Evolutionary conservation across 495 filamentous ascomycete species (phyloP).

Genomic region (Amphirosellinia nigrospora): DNA sequence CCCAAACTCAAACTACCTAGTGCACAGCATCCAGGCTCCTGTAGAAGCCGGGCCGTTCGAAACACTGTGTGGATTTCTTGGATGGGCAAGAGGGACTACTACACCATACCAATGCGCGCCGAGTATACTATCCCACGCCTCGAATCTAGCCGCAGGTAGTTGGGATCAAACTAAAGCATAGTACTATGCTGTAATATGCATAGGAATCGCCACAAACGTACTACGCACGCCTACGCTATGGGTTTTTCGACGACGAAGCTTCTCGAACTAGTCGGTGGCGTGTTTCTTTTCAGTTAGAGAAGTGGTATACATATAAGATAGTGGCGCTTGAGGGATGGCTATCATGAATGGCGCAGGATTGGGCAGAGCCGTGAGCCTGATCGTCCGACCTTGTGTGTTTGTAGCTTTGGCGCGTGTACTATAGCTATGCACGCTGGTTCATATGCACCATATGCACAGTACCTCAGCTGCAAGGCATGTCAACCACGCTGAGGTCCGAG

Average conservation of each 20-base stretch:
- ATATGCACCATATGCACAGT: not conserved
- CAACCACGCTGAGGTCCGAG: not conserved
- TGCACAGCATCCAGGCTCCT: not conserved
- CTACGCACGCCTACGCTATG: too few relatives aligned
- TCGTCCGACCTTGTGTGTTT: not conserved
- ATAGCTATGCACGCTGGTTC: too few relatives aligned
- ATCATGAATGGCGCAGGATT: not conserved
- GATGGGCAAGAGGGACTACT: conserved; percentile 11
- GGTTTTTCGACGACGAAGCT: not conserved
- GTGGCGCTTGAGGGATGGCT: not conserved
- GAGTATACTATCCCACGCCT: not conserved
- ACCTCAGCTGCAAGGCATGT: conserved; percentile 5
- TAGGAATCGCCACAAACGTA: not conserved
- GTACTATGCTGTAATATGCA: not conserved
- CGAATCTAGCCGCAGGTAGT: not conserved
- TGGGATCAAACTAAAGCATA: not conserved
- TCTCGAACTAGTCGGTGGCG: not conserved
- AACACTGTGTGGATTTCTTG: conserved; percentile 19
- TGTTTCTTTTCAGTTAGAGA: not conserved
- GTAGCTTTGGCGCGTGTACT: conserved; percentile 4
- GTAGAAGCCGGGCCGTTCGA: not conserved
- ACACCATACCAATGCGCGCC: not conserved
- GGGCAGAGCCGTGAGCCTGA: not conserved
- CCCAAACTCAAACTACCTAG: not conserved
- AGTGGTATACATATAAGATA: not conserved